Evolutionary conservation across 2,329 filamentous ascomycete species (phyloP).

Genomic region (Ascochyta viciae-villosae): DNA sequence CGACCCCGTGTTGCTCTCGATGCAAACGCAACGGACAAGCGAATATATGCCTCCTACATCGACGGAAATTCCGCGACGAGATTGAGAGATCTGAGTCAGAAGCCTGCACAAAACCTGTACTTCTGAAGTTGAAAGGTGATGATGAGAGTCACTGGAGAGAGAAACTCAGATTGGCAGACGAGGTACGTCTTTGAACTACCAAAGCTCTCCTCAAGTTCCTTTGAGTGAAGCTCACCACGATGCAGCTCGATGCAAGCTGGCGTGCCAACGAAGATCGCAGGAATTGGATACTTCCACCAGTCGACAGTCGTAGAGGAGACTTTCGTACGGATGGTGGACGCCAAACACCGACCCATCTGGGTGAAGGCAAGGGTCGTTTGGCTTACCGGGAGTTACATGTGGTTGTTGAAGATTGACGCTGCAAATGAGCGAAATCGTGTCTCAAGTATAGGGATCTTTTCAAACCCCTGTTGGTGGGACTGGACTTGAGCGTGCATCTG

Average conservation of each 20-base stretch:
- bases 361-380: conserved; percentile 17
- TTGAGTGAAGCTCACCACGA: background rate
- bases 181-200: conserved; percentile 11
- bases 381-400: background rate
- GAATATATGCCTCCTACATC: conserved; percentile 33
- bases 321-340: background rate
- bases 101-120: conserved; percentile 18
- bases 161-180: conserved; percentile 21
- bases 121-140: conserved; percentile 28
- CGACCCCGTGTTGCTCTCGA: conserved; percentile 34
- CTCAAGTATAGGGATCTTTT: no score
- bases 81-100: background rate
- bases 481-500: background rate
- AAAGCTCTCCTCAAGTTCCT: background rate
- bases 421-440: no score
- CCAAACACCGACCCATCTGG: conserved; percentile 2
- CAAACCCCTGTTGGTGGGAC: no score
- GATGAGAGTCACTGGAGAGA: conserved; percentile 18
- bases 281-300: conserved; percentile 38
- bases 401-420: background rate
- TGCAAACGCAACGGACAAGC: conserved; percentile 29
- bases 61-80: conserved; percentile 27
- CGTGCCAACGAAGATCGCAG: conserved; percentile 17
- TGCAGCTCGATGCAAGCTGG: conserved; percentile 24
- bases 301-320: conserved; percentile 1